A percentile compares a stretch with the other conserved stretches of the same genome.
Conservation (phyloP, 2,329 filamentous ascomycete species). For the Aspergillus candidus region DNA sequence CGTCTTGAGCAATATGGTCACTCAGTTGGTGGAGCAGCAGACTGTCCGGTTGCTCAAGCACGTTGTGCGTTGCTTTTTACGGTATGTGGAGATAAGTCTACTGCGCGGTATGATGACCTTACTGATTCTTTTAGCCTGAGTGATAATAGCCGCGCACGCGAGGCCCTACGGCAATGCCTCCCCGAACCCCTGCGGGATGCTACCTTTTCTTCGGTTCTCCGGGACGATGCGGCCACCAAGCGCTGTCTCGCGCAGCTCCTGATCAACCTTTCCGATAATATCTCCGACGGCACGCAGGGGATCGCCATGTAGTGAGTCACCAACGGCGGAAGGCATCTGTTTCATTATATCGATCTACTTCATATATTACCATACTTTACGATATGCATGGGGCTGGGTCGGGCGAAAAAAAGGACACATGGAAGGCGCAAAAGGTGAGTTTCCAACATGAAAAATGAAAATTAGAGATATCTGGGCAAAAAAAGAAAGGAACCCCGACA, state of each 20-base stretch:
- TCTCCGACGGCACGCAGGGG: slow-evolving; percentile 49
- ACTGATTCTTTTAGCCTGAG: slow-evolving; percentile 58
- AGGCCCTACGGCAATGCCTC: slow-evolving; percentile 90
- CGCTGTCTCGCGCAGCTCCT: slow-evolving; percentile 93
- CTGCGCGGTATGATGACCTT: neutral
- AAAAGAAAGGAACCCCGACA: slow-evolving; percentile 5
- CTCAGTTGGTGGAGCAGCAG: slow-evolving; percentile 93
- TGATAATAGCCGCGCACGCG: slow-evolving; percentile 90
- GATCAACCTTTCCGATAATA: slow-evolving; percentile 91
- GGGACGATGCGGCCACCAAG: slow-evolving; percentile 96
- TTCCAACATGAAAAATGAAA: slow-evolving; percentile 14
- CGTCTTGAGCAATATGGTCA: slow-evolving; percentile 97
- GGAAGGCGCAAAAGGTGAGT: slow-evolving; percentile 32
- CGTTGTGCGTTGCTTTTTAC: slow-evolving; percentile 91
- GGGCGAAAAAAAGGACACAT: slow-evolving; percentile 34
- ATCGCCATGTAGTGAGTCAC: slow-evolving; percentile 34
- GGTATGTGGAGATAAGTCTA: slow-evolving; percentile 51
- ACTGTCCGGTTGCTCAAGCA: slow-evolving; percentile 94
- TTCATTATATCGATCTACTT: slow-evolving; percentile 25
- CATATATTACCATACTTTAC: slow-evolving; percentile 32
- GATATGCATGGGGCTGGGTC: slow-evolving; percentile 38
- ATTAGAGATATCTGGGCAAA: neutral
- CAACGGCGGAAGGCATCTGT: slow-evolving; percentile 24
- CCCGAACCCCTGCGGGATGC: slow-evolving; percentile 98
- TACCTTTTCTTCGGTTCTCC: slow-evolving; percentile 91